Evolutionary conservation across 768 basidiomycete species (phyloP), one percentile per base, ranked within the genome.

Genomic region (Russula olivacea): DNA sequence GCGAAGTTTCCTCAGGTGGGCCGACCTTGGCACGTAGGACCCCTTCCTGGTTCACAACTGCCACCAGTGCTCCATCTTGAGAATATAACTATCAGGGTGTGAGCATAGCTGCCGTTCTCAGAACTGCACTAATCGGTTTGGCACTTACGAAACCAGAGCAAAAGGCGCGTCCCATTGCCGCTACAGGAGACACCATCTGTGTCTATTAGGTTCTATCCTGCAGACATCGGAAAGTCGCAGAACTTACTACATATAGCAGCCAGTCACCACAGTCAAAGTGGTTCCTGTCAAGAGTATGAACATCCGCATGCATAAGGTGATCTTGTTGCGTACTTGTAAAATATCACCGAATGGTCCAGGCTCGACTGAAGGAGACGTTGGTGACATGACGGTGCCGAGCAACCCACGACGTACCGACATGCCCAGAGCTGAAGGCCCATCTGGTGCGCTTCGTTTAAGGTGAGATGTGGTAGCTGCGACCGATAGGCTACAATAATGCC

Each of bases 271-370:
- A 89, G 70, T 89, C 79, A 68, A 93, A 89, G 52, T 80, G 74
- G 68, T 92, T 80, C 66, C 89, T 91, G 32, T 67, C 36, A 52
- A 71, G 32, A 19, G 48, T 4, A 57, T 57, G 25, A 62, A 36
- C 21, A 12, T 36, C 40, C 28, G 40, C 23, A 9, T 17, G 32
- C 15, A 49, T 23, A 25, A 48, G 12, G 25, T 11, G 4, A 48
- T 41, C 41, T 36, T 38, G 25, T n/a, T 17, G 69, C 82, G 70
- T 71, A 88, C 89, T 81, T 79, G 68, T 91, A 93, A 72, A 85
- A 93, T 77, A 81, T 88, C 61, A 93, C 84, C 40, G 86, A 79
- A 74, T 93, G 91, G 72, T 92, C 89, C 45, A 92, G 73, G 3
- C 86, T 84, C 19, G 87, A 87, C 86, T 88, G 64, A 45, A 53